phyloP scores from a whole-genome alignment of 2,329 filamentous ascomycete species.

The Aspergillus hiratsukae region DNA sequence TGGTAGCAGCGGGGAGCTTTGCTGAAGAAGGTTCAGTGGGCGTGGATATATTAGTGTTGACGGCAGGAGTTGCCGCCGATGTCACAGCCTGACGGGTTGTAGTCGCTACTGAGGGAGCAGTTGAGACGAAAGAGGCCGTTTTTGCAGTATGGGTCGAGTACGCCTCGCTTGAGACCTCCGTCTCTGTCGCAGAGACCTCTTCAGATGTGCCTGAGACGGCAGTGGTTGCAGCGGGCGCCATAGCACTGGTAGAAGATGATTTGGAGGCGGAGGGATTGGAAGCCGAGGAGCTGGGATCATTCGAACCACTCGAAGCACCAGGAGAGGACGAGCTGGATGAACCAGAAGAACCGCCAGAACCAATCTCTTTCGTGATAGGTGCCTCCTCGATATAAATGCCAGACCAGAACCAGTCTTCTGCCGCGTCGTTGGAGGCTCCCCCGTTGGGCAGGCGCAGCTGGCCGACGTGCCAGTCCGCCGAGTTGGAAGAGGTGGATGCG shows the following conservation, averaged over 20 bases:
- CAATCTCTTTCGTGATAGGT: neutral
- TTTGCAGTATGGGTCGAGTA: too few relatives aligned
- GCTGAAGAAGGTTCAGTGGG: neutral
- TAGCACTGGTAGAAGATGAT: neutral
- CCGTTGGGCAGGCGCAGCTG: conserved; percentile 60
- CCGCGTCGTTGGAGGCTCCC: conserved; percentile 43
- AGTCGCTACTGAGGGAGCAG: too few relatives aligned
- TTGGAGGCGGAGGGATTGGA: neutral
- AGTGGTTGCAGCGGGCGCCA: neutral
- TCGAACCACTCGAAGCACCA: neutral
- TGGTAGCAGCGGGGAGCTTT: neutral
- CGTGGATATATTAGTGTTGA: neutral
- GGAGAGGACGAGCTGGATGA: neutral
- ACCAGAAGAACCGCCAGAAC: neutral
- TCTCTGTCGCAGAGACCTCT: too few relatives aligned
- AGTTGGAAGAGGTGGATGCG: conserved; percentile 60
- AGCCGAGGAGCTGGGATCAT: neutral
- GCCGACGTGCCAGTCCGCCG: conserved; percentile 68
- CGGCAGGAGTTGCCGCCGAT: neutral
- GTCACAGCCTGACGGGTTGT: neutral
- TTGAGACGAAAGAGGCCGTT: too few relatives aligned
- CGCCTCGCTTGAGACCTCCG: too few relatives aligned
- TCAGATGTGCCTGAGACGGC: too few relatives aligned
- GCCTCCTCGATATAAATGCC: conserved; percentile 66
- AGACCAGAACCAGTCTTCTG: conserved; percentile 67